These are phyloP conservation scores for Ceratopteris richardii DNA, from an alignment of 75 land plant genomes.

Conservation along the genomic window DNA sequence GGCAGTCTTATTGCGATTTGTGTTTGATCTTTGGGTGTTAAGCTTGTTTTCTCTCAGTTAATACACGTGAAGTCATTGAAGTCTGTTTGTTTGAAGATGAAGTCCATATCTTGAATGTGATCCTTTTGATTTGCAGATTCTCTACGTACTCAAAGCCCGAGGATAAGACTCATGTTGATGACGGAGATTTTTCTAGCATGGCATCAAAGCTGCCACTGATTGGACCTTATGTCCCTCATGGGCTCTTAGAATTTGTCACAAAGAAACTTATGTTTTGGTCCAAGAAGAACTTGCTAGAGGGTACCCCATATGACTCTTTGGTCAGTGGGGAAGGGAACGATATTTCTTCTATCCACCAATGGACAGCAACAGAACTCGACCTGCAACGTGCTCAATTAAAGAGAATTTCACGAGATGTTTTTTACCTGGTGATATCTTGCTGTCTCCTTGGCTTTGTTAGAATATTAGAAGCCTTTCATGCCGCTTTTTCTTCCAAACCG, in stretches of 20 bases:
- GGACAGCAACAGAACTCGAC: conserved; percentile 16
- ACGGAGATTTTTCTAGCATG: neutral
- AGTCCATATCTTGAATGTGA: no score
- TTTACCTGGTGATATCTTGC: conserved; percentile 11
- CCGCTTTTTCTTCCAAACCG: conserved; percentile 8
- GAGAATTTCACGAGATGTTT: conserved; percentile 9
- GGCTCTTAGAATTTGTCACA: neutral
- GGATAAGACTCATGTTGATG: neutral
- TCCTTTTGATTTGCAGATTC: no score
- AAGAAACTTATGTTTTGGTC: conserved; percentile 1
- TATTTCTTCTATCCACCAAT: conserved; percentile 3
- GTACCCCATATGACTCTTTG: conserved; percentile 1
- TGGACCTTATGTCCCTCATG: neutral
- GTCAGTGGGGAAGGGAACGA: conserved; percentile 7
- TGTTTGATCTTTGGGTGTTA: no score
- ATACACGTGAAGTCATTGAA: no score
- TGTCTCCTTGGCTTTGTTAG: conserved; percentile 10
- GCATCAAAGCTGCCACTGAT: neutral
- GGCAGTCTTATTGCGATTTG: no score
- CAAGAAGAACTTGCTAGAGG: conserved; percentile 9
- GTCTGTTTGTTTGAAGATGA: no score
- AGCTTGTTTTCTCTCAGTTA: no score
- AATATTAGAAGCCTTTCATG: conserved; percentile 6
- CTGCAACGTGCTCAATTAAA: conserved; percentile 12
- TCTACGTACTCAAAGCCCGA: neutral